Evolutionary conservation across 768 basidiomycete genomes (phyloP), one percentile per base, ranked within the genome.

Genomic region (Lyophyllum atratum): DNA sequence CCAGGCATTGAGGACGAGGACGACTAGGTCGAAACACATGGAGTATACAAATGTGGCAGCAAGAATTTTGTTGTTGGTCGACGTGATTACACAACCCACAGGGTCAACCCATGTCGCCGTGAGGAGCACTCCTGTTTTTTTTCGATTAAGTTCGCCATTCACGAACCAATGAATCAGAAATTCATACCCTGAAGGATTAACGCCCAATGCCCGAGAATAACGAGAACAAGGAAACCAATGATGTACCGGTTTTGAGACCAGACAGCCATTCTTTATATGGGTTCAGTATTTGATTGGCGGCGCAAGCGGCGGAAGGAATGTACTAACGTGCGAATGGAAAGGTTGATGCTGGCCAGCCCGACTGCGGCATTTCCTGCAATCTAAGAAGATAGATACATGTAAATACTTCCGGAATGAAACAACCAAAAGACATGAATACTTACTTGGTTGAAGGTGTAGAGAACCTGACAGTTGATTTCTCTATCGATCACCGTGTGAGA

Each of bases 41-140:
- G 87, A 84, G 62, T 90, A 90, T 29, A 89, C 85, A 69, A 89
- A 90, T 3, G 85, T 85, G 2, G 85, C 84, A 4, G 86, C 85
- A 29, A 90, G 78, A 50, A 89, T 70, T 9, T 68, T 83, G 67
- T 83, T 90, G 66, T 86, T 81, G 7, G 87, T 86, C 28, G 79
- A 64, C 1, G 77, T 74, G 54, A 90, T 87, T 1, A 74, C 72
- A 65, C 89, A 90, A 0, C 76, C 73, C 11, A 65, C 51, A 2
- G 68, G 74, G 9, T 77, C 73, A 5, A 74, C 64, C 86, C 86
- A 90, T 3, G 55, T 50, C 0, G 84, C 85, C 45, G 77, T 83
- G 15, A 90, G 68, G n/a, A 84, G 76, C 5, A 87, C 76, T 28
- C 86, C 87, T 86, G 46, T 21, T 31, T n/a, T 11, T 34, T 42